phyloP scores from a whole-genome alignment of 306 rosid species.

The Fragaria ananassa region DNA sequence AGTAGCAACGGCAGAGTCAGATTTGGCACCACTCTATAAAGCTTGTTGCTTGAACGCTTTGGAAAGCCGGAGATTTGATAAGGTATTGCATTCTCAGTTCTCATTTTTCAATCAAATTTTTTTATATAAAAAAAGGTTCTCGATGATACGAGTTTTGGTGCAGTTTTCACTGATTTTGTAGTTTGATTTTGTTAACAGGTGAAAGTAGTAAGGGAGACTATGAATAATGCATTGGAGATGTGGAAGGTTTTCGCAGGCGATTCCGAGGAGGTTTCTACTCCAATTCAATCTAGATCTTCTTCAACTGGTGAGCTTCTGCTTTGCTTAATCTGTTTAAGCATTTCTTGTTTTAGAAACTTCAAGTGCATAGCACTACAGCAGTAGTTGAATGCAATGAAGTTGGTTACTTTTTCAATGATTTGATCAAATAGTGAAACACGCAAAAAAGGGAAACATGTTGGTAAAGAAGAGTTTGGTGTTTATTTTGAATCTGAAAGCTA shows the following conservation, averaged over 20 bases:
- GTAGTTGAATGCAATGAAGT: conserved; percentile 7
- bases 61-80: conserved; percentile 87
- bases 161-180: background rate
- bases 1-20: conserved; percentile 62
- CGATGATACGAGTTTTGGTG: background rate
- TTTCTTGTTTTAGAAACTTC: conserved; percentile 10
- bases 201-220: conserved; percentile 83
- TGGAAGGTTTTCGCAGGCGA: conserved; percentile 66
- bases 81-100: conserved; percentile 36
- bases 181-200: conserved; percentile 46
- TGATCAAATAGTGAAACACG: background rate
- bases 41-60: conserved; percentile 61
- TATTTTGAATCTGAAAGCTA: background rate
- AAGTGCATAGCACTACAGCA: background rate
- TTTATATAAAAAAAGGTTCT: conserved; percentile 4
- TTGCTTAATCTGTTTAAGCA: background rate
- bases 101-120: no score
- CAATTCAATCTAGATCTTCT: conserved; percentile 48
- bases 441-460: background rate
- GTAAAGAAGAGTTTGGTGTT: background rate
- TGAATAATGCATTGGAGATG: conserved; percentile 71
- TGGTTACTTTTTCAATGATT: background rate
- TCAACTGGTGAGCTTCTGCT: conserved; percentile 45
- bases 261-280: conserved; percentile 36
- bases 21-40: conserved; percentile 55